phyloP scores from a whole-genome alignment of 2,329 filamentous ascomycete genomes.

The Penicillium brasilianum region DNA sequence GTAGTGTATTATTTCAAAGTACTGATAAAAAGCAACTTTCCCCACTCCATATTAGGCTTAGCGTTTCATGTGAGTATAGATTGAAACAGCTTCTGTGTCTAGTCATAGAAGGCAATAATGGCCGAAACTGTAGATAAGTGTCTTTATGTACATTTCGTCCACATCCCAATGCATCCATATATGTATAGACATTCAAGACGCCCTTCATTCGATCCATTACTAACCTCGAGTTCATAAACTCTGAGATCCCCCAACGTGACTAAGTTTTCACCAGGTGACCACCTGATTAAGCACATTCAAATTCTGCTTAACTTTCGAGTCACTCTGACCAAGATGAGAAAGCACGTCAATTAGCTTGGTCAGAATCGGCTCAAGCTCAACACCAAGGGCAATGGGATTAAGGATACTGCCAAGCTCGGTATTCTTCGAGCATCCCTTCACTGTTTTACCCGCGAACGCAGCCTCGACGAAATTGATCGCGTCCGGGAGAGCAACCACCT shows the following conservation, averaged over 20 bases:
- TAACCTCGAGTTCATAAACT: not conserved
- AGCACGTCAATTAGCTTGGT: conserved; percentile 28
- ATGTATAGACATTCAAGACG: not conserved
- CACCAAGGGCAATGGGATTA: conserved; percentile 31
- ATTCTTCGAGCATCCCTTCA: conserved; percentile 27
- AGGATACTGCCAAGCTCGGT: conserved; percentile 28
- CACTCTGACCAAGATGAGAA: conserved; percentile 19
- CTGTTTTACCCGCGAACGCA: conserved; percentile 32
- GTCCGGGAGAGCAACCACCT: conserved; percentile 29
- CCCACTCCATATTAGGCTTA: no score
- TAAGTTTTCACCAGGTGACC: conserved; percentile 17
- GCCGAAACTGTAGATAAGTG: not conserved
- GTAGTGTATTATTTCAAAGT: no score
- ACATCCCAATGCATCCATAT: not conserved
- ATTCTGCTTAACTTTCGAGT: conserved; percentile 28
- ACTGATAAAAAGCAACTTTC: no score
- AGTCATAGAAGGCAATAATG: no score
- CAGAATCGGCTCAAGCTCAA: conserved; percentile 31
- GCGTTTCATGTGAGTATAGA: no score
- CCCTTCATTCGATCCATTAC: not conserved
- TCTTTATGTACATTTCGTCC: not conserved
- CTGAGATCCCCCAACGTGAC: not conserved
- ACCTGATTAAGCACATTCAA: conserved; percentile 16
- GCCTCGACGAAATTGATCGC: conserved; percentile 29
- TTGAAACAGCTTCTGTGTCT: no score